phyloP scores from a whole-genome alignment of 768 basidiomycete species.

The Tulasnella calospora region DNA sequence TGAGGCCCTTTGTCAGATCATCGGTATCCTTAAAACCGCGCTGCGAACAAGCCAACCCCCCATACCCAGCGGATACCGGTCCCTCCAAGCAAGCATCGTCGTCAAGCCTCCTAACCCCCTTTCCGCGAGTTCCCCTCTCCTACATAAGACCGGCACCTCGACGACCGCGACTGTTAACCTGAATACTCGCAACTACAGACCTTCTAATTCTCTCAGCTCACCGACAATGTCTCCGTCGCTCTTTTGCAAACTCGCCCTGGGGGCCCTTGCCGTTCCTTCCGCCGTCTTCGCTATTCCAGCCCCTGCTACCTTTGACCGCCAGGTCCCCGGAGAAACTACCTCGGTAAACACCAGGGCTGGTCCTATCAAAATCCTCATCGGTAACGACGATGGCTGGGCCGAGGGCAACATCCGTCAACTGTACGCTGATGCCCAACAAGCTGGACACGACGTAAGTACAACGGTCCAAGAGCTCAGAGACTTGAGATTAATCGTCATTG shows the following conservation, averaged over 20 bases:
- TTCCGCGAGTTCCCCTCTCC: not conserved
- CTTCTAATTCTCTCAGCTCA: not conserved
- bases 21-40: not conserved
- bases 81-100: no score
- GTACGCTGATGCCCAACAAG: not conserved
- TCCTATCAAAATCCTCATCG: constrained; percentile 18
- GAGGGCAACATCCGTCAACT: constrained; percentile 22
- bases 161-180: not conserved
- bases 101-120: not conserved
- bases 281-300: not conserved
- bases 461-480: not conserved
- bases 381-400: constrained; percentile 25
- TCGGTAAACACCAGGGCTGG: not conserved
- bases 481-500: not conserved
- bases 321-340: not conserved
- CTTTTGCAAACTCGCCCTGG: not conserved
- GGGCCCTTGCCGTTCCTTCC: not conserved
- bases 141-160: not conserved
- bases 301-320: not conserved
- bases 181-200: not conserved
- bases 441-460: not conserved
- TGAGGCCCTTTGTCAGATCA: no score
- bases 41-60: not conserved
- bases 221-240: not conserved
- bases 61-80: no score